Base-by-base conservation (phyloP, 257 asterid genomes). In the Cynanchum wilfordii region DNA sequence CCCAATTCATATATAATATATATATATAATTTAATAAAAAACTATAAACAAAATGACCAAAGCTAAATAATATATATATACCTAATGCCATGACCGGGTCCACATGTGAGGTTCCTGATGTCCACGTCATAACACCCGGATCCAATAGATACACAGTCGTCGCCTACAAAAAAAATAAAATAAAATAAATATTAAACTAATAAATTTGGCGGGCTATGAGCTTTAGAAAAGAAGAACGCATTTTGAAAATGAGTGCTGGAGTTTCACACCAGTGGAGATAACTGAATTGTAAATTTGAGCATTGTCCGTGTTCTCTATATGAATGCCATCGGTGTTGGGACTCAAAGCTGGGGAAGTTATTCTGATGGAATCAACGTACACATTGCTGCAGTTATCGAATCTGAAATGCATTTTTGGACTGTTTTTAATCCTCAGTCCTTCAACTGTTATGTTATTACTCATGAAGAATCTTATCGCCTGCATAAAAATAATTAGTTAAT, bases 61-160 rank as follows among this genome's bases (percentile, higher is more conserved):
- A n/a, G n/a, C n/a, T n/a, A n/a, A n/a, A n/a, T n/a, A n/a, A n/a
- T n/a, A n/a, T n/a, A n/a, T 36, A 36, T 36, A 10, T n/a, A 87
- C 93, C 93, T 88, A 73, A 88, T 88, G 60, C 94, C 94, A 65
- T 88, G 94, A 25, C 94, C 75, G 0, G 88, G 91, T 2, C 91
- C 94, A 69, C 94, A 88, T 12, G 91, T 88, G n/a, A 88, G 42
- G 65, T 86, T 88, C 77, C 79, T 83, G 36, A 88, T 88, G 76
- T 88, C 89, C 8, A 88, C 88, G 33, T 85, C 82, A 57, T 80
- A 77, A 83, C 89, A 86, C 15, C 94, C 94, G 0, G 91, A 79
- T 57, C 94, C 94, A 17, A 88, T 88, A 0, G 94, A 88, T 17
- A 88, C 86, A 67, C 94, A 88, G 47, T 88, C 94, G 47, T 88